Evolutionary conservation across 1,139 yeast species (phyloP).

Genomic region (Zygoascus hellenicus): DNA sequence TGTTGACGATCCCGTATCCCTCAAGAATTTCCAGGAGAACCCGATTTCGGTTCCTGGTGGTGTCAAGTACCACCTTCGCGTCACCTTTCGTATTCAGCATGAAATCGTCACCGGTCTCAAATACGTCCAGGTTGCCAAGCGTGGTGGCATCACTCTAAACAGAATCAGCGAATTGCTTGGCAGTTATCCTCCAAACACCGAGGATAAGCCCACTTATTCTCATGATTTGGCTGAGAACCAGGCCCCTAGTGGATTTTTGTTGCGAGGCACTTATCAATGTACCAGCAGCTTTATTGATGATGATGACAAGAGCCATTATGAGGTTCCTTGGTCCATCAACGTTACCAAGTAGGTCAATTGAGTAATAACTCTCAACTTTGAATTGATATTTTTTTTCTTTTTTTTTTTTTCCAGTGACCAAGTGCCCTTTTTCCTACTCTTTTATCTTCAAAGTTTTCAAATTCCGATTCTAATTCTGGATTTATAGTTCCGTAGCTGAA

Average conservation of each 20-base stretch:
- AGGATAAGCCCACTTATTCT: constrained; percentile 73
- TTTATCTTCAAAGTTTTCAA: too few species aligned
- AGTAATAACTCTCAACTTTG: too few species aligned
- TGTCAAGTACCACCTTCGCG: constrained; percentile 63
- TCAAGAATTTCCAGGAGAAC: constrained; percentile 43
- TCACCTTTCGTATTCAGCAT: constrained; percentile 81
- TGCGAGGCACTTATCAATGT: constrained; percentile 81
- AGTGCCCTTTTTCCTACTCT: too few species aligned
- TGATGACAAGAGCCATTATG: constrained; percentile 68
- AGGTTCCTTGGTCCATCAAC: constrained; percentile 81
- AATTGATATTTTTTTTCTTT: not conserved
- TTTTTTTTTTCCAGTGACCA: not conserved
- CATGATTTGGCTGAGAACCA: constrained; percentile 71
- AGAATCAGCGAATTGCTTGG: constrained; percentile 86
- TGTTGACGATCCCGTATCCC: constrained; percentile 47
- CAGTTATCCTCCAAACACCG: constrained; percentile 85
- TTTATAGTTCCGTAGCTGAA: too few species aligned
- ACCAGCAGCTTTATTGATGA: constrained; percentile 82
- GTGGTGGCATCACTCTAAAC: constrained; percentile 83
- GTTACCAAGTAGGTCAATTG: constrained; percentile 46
- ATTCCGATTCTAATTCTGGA: too few species aligned
- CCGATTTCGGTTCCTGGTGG: constrained; percentile 74
- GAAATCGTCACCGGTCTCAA: constrained; percentile 88
- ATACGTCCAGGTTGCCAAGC: constrained; percentile 78
- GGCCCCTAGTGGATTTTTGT: constrained; percentile 87